phyloP scores from a whole-genome alignment of 192 early-diverging fungal genomes.

The Backusella westeae region DNA sequence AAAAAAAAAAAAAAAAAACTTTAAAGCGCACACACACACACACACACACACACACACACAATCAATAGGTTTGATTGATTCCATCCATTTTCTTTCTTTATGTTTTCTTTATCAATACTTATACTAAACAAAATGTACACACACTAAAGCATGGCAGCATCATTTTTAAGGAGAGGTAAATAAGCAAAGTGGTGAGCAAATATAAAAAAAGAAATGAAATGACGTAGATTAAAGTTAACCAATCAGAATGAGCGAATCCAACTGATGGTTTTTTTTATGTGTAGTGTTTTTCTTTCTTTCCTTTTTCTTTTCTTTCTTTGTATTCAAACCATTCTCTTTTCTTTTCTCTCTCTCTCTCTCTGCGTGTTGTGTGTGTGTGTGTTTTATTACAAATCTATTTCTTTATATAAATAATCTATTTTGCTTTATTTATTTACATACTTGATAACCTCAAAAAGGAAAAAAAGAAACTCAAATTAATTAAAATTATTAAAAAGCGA shows the following conservation, averaged over 20 bases:
- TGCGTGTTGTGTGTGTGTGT: no score
- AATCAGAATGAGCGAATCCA: background rate
- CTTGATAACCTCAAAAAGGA: background rate
- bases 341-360: background rate
- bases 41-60: no score
- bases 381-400: background rate
- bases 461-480: conserved; percentile 7
- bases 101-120: no score
- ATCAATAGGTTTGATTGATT: no score
- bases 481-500: conserved; percentile 1
- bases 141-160: no score
- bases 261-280: background rate
- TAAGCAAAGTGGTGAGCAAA: background rate
- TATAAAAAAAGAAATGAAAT: background rate
- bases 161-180: no score
- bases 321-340: background rate
- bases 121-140: no score
- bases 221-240: background rate
- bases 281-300: background rate
- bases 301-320: conserved; percentile 4
- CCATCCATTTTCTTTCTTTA: background rate
- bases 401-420: background rate
- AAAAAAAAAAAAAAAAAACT: background rate
- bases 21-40: background rate
- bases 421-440: background rate